Evolutionary conservation across 192 early-diverging fungal species (phyloP).

Genomic region (Coemansia javaensis): DNA sequence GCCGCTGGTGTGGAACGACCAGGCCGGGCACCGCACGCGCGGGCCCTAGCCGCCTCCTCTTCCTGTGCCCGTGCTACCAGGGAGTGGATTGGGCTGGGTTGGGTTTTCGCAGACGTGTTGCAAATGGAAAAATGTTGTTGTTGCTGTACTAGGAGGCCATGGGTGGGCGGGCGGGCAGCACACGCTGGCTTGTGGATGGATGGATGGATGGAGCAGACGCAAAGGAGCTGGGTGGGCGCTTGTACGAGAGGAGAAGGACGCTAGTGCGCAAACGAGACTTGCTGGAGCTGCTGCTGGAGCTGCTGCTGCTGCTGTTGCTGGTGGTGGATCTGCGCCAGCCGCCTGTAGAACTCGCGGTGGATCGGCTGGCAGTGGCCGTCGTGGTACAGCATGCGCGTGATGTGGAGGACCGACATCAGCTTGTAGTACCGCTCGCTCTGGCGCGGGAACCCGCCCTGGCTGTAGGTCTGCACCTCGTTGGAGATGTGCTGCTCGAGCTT

Average conservation of each 20-base stretch:
- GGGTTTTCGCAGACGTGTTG: no score
- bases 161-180: no score
- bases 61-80: background rate
- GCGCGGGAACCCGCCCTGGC: slow-evolving; percentile 42
- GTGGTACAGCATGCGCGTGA: slow-evolving; percentile 47
- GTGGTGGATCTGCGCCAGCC: slow-evolving; percentile 48
- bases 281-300: slow-evolving; percentile 6
- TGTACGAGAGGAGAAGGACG: background rate
- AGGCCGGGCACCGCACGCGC: slow-evolving; percentile 22
- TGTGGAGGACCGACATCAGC: slow-evolving; percentile 50
- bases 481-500: slow-evolving; percentile 36
- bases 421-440: slow-evolving; percentile 50
- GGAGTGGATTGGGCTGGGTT: no score
- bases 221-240: no score
- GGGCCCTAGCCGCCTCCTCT: background rate
- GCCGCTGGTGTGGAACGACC: slow-evolving; percentile 31
- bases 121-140: no score
- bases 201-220: no score
- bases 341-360: slow-evolving; percentile 47
- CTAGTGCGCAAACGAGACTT: slow-evolving; percentile 14
- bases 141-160: no score
- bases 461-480: slow-evolving; percentile 43
- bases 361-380: slow-evolving; percentile 48
- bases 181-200: no score
- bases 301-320: slow-evolving; percentile 30